Conservation (phyloP, 306 rosid species). For the Ormosia semicastrata region DNA sequence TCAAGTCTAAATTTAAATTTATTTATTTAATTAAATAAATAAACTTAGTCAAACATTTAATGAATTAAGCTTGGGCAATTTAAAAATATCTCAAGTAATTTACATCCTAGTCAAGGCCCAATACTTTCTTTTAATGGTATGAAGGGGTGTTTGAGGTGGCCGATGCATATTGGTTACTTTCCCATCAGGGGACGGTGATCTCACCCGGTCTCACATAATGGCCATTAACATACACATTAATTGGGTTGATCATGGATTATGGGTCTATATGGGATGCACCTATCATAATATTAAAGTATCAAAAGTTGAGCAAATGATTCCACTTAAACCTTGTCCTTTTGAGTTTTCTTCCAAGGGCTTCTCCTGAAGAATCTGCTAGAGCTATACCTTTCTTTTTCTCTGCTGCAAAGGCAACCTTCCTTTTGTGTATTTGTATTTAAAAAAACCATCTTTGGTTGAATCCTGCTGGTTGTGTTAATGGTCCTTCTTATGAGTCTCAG, state of each 20-base stretch:
- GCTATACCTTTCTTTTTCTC: not conserved
- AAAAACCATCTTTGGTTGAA: constrained; percentile 11
- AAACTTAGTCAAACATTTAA: too few species aligned
- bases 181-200: constrained; percentile 42
- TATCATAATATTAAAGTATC: not conserved
- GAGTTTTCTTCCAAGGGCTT: not conserved
- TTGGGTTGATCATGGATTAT: constrained; percentile 15
- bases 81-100: too few species aligned
- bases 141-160: constrained; percentile 13
- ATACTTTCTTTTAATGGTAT: constrained; percentile 37
- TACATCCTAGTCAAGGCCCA: constrained; percentile 10
- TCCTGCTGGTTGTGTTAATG: constrained; percentile 34
- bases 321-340: constrained; percentile 25
- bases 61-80: too few species aligned
- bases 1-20: too few species aligned
- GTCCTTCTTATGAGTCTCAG: constrained; percentile 1
- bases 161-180: constrained; percentile 24
- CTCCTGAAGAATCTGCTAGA: constrained; percentile 25
- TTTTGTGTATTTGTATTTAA: not conserved
- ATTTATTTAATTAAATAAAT: too few species aligned
- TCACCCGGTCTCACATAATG: not conserved
- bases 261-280: constrained; percentile 13
- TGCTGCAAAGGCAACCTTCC: constrained; percentile 28
- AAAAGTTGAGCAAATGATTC: constrained; percentile 17
- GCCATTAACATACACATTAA: constrained; percentile 13